A percentile compares a stretch with the other conserved stretches of the same genome.
phyloP scores from a whole-genome alignment of 768 basidiomycete genomes.

The Tricholoma matsutake region DNA sequence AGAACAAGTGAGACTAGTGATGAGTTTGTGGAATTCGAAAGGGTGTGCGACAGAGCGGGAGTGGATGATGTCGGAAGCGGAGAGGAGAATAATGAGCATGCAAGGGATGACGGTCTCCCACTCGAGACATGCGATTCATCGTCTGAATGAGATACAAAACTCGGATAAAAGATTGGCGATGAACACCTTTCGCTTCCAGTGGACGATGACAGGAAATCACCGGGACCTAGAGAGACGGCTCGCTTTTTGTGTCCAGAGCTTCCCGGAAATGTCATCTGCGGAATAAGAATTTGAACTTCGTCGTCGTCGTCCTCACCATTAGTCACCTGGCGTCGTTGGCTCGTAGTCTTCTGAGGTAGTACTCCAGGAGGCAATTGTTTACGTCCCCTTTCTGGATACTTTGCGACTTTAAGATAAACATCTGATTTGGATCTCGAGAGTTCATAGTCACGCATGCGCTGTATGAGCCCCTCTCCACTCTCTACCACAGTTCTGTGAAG shows the following conservation, averaged over 20 bases:
- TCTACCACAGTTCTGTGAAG: constrained; percentile 60
- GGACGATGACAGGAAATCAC: constrained; percentile 2
- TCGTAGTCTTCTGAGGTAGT: constrained; percentile 12
- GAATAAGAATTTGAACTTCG: constrained; percentile 51
- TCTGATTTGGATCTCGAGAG: constrained; percentile 42
- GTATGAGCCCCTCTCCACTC: constrained; percentile 64
- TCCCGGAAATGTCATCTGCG: constrained; percentile 17
- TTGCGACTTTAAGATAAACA: constrained; percentile 35
- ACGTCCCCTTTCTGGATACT: constrained; percentile 39
- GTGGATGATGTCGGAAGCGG: constrained; percentile 19
- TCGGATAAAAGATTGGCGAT: constrained; percentile 27
- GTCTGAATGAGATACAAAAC: constrained; percentile 28
- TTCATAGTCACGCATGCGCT: constrained; percentile 74
- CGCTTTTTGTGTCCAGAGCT: constrained; percentile 32
- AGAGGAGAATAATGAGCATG: constrained; percentile 3
- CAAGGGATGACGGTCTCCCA: constrained; percentile 4
- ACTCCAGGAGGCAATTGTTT: constrained; percentile 33
- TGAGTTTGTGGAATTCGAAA: constrained; percentile 36
- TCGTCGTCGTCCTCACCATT: constrained; percentile 48
- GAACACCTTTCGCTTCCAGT: constrained; percentile 24
- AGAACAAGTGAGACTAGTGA: constrained; percentile 37
- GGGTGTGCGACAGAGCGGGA: constrained; percentile 34
- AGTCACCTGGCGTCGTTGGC: constrained; percentile 14
- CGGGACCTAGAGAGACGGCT: constrained; percentile 38
- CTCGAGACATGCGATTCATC: constrained; percentile 26